phyloP scores from a whole-genome alignment of 2,329 filamentous ascomycete genomes.

The Cladosporium velox region DNA sequence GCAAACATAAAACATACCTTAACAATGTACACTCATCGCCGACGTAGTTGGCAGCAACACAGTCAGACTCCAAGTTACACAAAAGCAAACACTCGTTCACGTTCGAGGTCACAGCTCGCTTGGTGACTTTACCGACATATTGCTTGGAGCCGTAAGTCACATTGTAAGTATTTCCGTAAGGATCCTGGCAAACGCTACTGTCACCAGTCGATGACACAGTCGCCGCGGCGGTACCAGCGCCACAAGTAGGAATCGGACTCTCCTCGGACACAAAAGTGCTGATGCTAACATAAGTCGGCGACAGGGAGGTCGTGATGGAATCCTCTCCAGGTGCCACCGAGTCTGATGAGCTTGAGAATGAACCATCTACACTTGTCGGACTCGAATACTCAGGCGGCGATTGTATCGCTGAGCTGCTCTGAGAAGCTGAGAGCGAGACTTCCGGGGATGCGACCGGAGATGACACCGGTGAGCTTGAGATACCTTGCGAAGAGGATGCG shows the following conservation, averaged over 20 bases:
- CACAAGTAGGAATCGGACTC: constrained; percentile 17
- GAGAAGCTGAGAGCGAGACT: not conserved
- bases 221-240: constrained; percentile 3
- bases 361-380: not conserved
- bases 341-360: not conserved
- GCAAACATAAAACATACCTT: not conserved
- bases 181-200: constrained; percentile 24
- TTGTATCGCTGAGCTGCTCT: not conserved
- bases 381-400: not conserved
- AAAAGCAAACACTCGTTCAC: constrained; percentile 28
- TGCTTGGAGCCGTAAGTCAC: constrained; percentile 25
- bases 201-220: not conserved
- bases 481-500: not conserved
- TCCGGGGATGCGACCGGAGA: not conserved
- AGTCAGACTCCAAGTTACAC: constrained; percentile 27
- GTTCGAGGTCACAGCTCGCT: constrained; percentile 26
- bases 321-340: not conserved
- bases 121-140: constrained; percentile 27
- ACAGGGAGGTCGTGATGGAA: not conserved
- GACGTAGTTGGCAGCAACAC: constrained; percentile 32
- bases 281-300: constrained; percentile 16
- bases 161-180: constrained; percentile 29
- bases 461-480: not conserved
- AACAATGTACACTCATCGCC: constrained; percentile 31
- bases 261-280: constrained; percentile 6